Evolutionary conservation across 768 basidiomycete genomes (phyloP), one percentile per base, ranked within the genome.

Genomic region (Neoboletus subvelutipes): DNA sequence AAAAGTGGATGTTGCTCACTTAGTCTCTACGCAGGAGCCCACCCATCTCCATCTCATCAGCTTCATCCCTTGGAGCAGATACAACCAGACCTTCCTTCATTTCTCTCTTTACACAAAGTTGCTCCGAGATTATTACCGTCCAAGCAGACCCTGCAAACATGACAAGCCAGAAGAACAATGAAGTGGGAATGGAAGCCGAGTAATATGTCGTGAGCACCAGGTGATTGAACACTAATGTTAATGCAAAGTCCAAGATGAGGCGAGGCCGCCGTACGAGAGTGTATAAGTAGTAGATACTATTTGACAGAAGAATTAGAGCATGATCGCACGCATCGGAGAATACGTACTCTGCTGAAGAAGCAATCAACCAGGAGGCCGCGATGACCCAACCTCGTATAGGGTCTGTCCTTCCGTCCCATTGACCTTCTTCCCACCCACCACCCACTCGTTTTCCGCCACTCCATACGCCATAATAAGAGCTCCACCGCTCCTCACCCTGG

Each of bases 171-270:
- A 91, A 98, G 79, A 96, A 98, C 36, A 92, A 69, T 1, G 93
- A 95, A 0, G 91, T 91, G 8, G 97, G 97, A 67, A 89, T 65
- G 46, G 73, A 71, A 54, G 76, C 73, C 13, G 83, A 75, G 66
- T 83, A 83, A 75, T 98, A 98, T 37, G 92, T 94, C 52, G 97
- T 96, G 58, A 98, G 77, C 54, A 98, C 87, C 56, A 96, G 77
- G 72, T 99, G 97, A 69, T 87, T 91, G 80, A 96, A 91, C 47
- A 91, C 75, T 47, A 98, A 83, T 0, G 97, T 98, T 57, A 96
- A 71, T 10, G 92, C 80, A 73, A 97, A 97, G 75, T 99, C 97
- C 64, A 99, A 87, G 67, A 98, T 89, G 64, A 96, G 82, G 22
- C 96, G 91, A 37, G 97, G 97, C 46, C 92, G 83, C 46, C 94